Conservation (phyloP, 805 yeast species). For the Maudiozyma barnettii region DNA sequence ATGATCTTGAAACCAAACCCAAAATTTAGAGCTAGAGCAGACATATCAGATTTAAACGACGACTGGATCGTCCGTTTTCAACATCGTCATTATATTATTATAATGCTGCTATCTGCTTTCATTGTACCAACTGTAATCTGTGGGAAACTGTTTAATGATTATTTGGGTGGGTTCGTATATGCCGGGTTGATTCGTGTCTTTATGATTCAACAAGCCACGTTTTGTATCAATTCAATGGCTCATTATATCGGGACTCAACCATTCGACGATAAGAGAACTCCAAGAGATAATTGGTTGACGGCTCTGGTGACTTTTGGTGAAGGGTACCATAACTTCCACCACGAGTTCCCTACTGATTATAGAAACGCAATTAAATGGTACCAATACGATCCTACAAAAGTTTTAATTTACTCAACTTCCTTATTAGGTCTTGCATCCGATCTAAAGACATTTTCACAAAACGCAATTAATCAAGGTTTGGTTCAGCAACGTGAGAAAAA, state of each 20-base stretch:
- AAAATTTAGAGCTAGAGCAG: slow-evolving; percentile 71
- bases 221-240: slow-evolving; percentile 78
- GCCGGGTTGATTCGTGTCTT: slow-evolving; percentile 65
- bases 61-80: slow-evolving; percentile 76
- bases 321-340: slow-evolving; percentile 86
- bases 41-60: slow-evolving; percentile 64
- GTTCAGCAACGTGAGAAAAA: slow-evolving; percentile 79
- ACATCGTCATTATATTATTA: slow-evolving; percentile 61
- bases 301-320: slow-evolving; percentile 82
- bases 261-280: slow-evolving; percentile 79
- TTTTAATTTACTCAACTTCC: slow-evolving; percentile 47
- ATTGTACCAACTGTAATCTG: slow-evolving; percentile 52
- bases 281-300: slow-evolving; percentile 72
- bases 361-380: slow-evolving; percentile 83
- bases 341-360: slow-evolving; percentile 83
- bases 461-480: slow-evolving; percentile 74
- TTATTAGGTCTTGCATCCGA: slow-evolving; percentile 63
- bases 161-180: slow-evolving; percentile 63
- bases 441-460: slow-evolving; percentile 66
- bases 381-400: slow-evolving; percentile 79
- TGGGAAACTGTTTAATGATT: slow-evolving; percentile 50
- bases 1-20: slow-evolving; percentile 76
- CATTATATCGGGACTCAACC: slow-evolving; percentile 85
- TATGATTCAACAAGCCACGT: slow-evolving; percentile 74
- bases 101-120: slow-evolving; percentile 55